These are phyloP conservation scores for Metroxylon sagu DNA, from an alignment of 176 grass and related monocot species.

Conservation along the genomic window DNA sequence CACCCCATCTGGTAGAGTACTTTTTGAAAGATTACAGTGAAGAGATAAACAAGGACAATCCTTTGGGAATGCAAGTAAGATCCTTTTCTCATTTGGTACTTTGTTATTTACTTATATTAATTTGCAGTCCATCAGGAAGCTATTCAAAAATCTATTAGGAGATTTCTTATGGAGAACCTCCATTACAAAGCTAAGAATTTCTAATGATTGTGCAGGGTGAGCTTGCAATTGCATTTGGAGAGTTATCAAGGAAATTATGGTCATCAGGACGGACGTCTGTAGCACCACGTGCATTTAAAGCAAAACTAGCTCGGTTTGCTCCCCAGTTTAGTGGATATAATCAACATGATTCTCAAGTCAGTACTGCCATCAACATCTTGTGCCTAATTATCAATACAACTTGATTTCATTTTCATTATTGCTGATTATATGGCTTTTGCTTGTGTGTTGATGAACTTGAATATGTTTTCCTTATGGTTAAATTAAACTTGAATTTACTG, in stretches of 20 bases:
- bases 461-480: too few species aligned
- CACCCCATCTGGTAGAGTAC: constrained; percentile 78
- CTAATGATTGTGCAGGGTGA: constrained; percentile 51
- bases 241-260: constrained; percentile 85
- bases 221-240: constrained; percentile 86
- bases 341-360: constrained; percentile 99
- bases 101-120: too few species aligned
- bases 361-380: constrained; percentile 1
- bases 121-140: too few species aligned
- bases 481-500: too few species aligned
- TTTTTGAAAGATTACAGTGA: constrained; percentile 72
- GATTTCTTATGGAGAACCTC: too few species aligned
- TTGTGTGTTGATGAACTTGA: too few species aligned
- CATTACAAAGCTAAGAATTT: background rate
- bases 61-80: constrained; percentile 86
- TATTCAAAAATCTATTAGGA: too few species aligned
- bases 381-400: background rate
- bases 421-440: too few species aligned
- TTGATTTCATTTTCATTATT: background rate
- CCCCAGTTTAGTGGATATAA: constrained; percentile 99
- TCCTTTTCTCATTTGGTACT: constrained; percentile 1
- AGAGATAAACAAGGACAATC: constrained; percentile 97
- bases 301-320: constrained; percentile 87
- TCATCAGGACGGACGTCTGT: constrained; percentile 60
- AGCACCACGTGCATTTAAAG: constrained; percentile 82